phyloP scores from a whole-genome alignment of 2,329 filamentous ascomycete species.

The Colletotrichum chrysophilum region DNA sequence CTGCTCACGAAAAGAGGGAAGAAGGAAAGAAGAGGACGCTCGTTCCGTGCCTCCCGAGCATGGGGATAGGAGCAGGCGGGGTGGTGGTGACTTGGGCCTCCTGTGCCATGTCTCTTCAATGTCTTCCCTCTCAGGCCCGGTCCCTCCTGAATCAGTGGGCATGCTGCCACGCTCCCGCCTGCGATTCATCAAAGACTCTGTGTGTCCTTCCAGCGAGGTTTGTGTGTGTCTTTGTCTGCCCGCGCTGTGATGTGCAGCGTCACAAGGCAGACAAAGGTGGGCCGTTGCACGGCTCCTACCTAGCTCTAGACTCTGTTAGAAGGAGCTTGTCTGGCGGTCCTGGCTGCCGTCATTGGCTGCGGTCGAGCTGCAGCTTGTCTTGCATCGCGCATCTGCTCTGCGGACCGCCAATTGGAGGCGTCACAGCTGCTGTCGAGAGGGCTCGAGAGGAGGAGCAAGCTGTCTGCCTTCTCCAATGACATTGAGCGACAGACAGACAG shows the following conservation, averaged over 20 bases:
- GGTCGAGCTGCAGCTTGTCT: background rate
- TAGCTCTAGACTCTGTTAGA: background rate
- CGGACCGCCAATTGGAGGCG: background rate
- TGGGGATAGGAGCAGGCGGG: background rate
- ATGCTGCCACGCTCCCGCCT: background rate
- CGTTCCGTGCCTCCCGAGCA: background rate
- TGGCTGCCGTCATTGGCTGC: background rate
- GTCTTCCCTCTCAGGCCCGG: background rate
- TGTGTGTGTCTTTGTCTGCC: background rate
- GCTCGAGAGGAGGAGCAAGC: background rate
- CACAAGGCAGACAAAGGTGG: background rate
- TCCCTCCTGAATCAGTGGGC: background rate
- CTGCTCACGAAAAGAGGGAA: background rate
- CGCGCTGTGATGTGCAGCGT: background rate
- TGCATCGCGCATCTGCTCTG: background rate
- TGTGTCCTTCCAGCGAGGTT: background rate
- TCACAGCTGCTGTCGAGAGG: background rate
- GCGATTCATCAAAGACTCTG: background rate
- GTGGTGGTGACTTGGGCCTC: background rate
- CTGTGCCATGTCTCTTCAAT: background rate
- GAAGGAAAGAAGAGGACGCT: background rate
- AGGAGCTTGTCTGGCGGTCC: background rate
- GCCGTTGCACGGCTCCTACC: background rate
- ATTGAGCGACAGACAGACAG: background rate
- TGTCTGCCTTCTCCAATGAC: background rate